Evolutionary conservation across 495 filamentous ascomycete species (phyloP), one percentile per base, ranked within the genome.

Genomic region (Parachaetomium inaequale): DNA sequence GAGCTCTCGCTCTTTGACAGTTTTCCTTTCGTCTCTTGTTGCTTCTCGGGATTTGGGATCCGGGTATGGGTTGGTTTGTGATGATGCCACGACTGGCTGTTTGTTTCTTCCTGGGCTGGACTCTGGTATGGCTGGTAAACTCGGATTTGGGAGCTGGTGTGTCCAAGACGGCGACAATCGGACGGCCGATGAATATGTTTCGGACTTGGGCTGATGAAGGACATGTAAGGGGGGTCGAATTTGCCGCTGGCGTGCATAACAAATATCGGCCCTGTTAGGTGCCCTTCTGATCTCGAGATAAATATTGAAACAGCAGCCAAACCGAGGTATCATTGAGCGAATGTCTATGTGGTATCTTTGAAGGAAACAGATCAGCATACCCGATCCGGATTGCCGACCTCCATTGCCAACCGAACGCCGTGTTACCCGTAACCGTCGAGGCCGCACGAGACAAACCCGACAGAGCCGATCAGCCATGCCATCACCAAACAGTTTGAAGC

Each of bases 261-360:
- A 19, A 5, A 21, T 19, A 17, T 40, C 4, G 8, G 40, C 7
- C 7, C 1, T 8, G 5, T 19, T 19, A 8, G 40, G 40, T 21
- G 40, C 5, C 15, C 40, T n/a, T 21, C n/a, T 21, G 40, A 17
- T 26, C 3, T 42, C 12, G 14, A 26, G 17, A n/a, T n/a, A 23
- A 42, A 21, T n/a, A 3, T 31, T 19, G 4, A 19, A 56, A 29
- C 21, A 56, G 10, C 38, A 29, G 17, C 25, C 25, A 56, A 19
- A 34, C 52, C 52, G 14, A 56, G 54, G 40, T 45, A 45, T 56
- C 54, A 56, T 63, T 58, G 25, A 65, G 47, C 63, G 58, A 65
- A 57, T 40, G 63, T 61, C 63, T 65, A 65, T 61, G 28, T 65
- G 58, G 57, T 65, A 61, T 61, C 52, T 61, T 21, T 43, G 11